These are phyloP conservation scores for Penicillium capsulatum DNA, from an alignment of 2,329 filamentous ascomycete species.

Conservation along the genomic window DNA sequence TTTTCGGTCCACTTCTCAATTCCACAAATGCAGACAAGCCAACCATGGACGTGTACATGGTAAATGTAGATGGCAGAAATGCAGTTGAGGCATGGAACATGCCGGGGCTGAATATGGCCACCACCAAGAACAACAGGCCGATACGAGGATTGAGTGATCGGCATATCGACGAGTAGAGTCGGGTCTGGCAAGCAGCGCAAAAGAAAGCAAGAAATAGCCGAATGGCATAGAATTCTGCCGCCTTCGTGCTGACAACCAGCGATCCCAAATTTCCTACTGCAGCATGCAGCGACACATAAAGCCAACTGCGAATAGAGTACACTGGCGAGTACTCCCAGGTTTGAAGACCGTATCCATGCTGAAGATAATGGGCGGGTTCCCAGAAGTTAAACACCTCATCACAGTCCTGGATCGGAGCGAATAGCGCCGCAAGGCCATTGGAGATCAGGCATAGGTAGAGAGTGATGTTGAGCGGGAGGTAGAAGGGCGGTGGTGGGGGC, in stretches of 20 bases:
- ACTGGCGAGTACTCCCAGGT: constrained; percentile 98
- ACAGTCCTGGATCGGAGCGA: constrained; percentile 92
- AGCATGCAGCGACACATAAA: constrained; percentile 79
- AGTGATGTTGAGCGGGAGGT: constrained; percentile 66
- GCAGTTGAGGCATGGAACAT: constrained; percentile 89
- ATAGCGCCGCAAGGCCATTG: constrained; percentile 71
- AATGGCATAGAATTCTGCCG: constrained; percentile 77
- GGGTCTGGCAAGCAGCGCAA: constrained; percentile 77
- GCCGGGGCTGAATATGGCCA: constrained; percentile 74
- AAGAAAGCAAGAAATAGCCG: constrained; percentile 68
- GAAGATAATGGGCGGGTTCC: constrained; percentile 93
- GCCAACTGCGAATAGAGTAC: constrained; percentile 92
- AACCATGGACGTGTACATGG: constrained; percentile 90
- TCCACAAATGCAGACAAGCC: constrained; percentile 88
- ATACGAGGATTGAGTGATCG: constrained; percentile 75
- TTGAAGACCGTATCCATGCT: constrained; percentile 86
- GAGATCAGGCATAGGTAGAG: constrained; percentile 76
- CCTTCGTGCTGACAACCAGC: constrained; percentile 49
- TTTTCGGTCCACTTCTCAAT: constrained; percentile 74
- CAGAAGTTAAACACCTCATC: constrained; percentile 99
- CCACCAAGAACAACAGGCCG: constrained; percentile 76
- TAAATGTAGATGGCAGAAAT: constrained; percentile 88
- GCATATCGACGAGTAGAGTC: constrained; percentile 74
- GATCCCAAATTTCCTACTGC: constrained; percentile 63
- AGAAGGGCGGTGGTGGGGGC: constrained; percentile 48